Evolutionary conservation across 305 asterid genomes (phyloP).

Genomic region (Rubia tinctorum): DNA sequence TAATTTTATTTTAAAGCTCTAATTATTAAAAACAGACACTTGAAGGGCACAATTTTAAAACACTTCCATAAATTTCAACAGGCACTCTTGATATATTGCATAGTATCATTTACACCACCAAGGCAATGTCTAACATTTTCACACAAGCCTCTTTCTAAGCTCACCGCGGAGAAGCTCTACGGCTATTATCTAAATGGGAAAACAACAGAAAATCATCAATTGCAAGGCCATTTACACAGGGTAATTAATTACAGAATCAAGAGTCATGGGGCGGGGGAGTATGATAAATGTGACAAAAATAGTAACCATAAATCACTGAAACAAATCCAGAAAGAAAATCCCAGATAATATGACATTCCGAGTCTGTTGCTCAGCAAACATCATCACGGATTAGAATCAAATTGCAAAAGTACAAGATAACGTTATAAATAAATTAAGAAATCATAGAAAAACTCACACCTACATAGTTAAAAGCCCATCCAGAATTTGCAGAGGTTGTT

Average conservation of each 20-base stretch:
- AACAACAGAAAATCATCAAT: not conserved
- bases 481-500: no score
- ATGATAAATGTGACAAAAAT: not conserved
- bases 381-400: not conserved
- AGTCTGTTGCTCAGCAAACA: not conserved
- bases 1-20: not conserved
- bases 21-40: not conserved
- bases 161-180: not conserved
- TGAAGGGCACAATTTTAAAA: not conserved
- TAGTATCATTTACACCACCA: not conserved
- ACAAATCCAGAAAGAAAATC: not conserved
- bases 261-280: not conserved
- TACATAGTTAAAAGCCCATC: not conserved
- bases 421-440: not conserved
- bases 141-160: not conserved
- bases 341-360: not conserved
- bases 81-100: not conserved
- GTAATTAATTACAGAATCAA: not conserved
- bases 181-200: not conserved
- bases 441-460: not conserved
- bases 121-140: not conserved
- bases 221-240: not conserved
- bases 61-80: not conserved
- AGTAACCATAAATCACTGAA: not conserved
- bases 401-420: not conserved